Evolutionary conservation across 2,329 filamentous ascomycete species (phyloP).

Genomic region (Colletotrichum noveboracense): DNA sequence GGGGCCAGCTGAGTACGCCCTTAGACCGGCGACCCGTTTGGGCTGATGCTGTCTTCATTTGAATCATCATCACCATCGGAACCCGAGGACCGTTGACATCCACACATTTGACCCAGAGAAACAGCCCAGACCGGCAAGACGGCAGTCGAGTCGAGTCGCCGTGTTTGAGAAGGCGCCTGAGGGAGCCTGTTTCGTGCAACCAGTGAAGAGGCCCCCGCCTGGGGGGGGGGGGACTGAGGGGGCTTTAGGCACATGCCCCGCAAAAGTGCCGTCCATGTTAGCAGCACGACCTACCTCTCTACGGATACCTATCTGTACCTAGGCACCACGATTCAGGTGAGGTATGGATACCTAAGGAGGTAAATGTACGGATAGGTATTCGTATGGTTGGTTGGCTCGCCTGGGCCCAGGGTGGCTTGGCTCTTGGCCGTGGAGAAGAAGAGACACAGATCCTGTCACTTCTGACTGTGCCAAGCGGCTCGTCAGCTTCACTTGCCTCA

Average conservation of each 20-base stretch:
- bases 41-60: not conserved
- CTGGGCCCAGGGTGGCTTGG: conserved; percentile 5
- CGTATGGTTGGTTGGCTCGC: not conserved
- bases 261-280: not conserved
- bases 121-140: not conserved
- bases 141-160: not conserved
- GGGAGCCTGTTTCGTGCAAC: not conserved
- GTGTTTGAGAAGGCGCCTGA: not conserved
- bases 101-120: not conserved
- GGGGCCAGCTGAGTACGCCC: too few relatives aligned
- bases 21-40: not conserved
- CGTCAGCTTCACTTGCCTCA: conserved; percentile 2
- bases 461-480: conserved; percentile 11
- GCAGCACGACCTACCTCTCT: not conserved
- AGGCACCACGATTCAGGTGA: too few relatives aligned
- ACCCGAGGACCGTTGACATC: not conserved
- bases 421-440: conserved; percentile 8
- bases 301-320: not conserved
- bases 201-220: too few relatives aligned
- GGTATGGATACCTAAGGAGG: not conserved
- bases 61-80: not conserved
- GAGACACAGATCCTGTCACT: not conserved
- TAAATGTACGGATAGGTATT: not conserved
- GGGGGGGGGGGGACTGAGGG: too few relatives aligned
- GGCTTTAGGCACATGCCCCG: too few relatives aligned